Percentiles rank a stretch among this genome's conserved stretches.
These are phyloP conservation scores for Didymella sp. DNA, from an alignment of 2,329 filamentous ascomycete genomes.

Conservation along the genomic window DNA sequence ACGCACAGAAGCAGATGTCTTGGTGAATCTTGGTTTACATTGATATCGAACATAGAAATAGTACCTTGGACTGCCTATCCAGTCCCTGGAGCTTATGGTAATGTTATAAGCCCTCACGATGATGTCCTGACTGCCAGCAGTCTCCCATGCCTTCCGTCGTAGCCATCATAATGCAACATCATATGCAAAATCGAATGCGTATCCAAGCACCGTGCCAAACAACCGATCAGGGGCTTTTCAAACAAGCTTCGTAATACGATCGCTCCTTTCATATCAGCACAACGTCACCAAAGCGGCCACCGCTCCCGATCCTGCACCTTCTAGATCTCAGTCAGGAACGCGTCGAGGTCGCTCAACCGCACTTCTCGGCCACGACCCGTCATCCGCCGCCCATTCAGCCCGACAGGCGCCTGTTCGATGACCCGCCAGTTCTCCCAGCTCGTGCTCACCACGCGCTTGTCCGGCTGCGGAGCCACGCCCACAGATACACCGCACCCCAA, in stretches of 20 bases:
- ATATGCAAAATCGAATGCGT: slow-evolving; percentile 3
- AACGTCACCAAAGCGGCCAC: not conserved
- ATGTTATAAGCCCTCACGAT: slow-evolving; percentile 3
- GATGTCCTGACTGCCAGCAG: slow-evolving; percentile 19
- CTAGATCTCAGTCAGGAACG: slow-evolving; percentile 18
- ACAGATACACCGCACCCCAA: slow-evolving; percentile 26
- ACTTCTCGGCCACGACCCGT: slow-evolving; percentile 8
- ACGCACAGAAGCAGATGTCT: too few species aligned
- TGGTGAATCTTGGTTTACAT: slow-evolving; percentile 6
- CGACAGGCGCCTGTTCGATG: slow-evolving; percentile 8
- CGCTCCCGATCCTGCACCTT: not conserved
- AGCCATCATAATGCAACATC: slow-evolving; percentile 19
- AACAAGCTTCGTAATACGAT: not conserved
- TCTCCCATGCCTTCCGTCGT: slow-evolving; percentile 6
- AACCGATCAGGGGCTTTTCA: not conserved
- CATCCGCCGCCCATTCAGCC: not conserved
- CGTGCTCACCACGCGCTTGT: slow-evolving; percentile 31
- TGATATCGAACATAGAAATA: slow-evolving; percentile 15
- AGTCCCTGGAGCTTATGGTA: slow-evolving; percentile 9
- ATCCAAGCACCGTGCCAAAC: slow-evolving; percentile 1
- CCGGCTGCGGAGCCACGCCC: slow-evolving; percentile 24
- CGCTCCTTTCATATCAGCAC: not conserved
- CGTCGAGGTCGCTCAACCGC: slow-evolving; percentile 14
- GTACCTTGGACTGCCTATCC: slow-evolving; percentile 17
- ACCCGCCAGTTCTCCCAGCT: slow-evolving; percentile 36